Evolutionary conservation across 345 rosid species (phyloP).

Genomic region (Citrus inodora): DNA sequence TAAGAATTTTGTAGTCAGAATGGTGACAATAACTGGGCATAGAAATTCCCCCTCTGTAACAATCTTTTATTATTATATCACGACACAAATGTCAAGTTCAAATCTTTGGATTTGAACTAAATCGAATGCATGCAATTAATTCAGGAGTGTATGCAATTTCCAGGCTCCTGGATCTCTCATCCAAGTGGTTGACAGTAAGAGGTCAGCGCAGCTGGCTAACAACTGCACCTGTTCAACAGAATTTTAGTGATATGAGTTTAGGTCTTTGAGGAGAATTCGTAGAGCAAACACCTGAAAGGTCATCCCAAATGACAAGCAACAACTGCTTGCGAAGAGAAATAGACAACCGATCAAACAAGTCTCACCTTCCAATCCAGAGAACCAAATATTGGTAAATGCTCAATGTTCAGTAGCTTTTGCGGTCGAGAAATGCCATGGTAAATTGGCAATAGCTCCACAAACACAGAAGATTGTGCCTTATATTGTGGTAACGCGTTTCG

Average conservation of each 20-base stretch:
- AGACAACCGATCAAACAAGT: conserved; percentile 52
- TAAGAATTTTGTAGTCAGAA: no score
- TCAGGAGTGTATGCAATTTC: conserved; percentile 35
- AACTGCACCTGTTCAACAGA: conserved; percentile 35
- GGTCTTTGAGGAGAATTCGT: not conserved
- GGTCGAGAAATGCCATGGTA: conserved; percentile 44
- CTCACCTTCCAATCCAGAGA: conserved; percentile 4
- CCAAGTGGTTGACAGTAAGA: conserved; percentile 41
- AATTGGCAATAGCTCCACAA: conserved; percentile 46
- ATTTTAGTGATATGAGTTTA: not conserved
- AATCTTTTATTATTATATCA: no score
- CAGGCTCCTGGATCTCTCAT: conserved; percentile 27
- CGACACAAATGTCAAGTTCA: no score
- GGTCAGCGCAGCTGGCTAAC: conserved; percentile 45
- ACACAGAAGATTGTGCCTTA: conserved; percentile 34
- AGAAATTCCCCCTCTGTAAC: no score
- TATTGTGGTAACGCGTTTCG: conserved; percentile 28
- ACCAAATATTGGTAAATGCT: not conserved
- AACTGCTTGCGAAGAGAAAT: conserved; percentile 25
- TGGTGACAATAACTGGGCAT: no score
- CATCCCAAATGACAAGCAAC: conserved; percentile 52
- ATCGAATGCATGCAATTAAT: not conserved
- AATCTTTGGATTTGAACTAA: no score
- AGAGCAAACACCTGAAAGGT: conserved; percentile 38
- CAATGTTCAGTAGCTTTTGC: conserved; percentile 1